Conservation (phyloP, 108 stramenopile species). For the Fragilaria radians region DNA sequence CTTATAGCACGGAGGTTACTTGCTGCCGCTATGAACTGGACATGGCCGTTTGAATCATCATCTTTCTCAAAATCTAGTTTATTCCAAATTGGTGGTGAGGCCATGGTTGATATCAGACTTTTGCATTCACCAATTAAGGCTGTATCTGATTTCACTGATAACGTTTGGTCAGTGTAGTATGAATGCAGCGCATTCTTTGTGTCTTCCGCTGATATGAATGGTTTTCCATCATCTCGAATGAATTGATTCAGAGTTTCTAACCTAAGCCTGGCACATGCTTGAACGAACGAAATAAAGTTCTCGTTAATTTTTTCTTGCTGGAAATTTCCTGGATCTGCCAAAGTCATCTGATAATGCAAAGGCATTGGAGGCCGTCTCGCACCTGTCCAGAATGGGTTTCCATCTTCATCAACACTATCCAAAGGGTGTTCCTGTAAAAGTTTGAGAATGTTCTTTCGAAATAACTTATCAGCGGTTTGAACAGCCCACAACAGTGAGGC, state of each 20-base stretch:
- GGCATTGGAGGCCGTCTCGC: conserved; percentile 58
- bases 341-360: conserved; percentile 21
- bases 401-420: conserved; percentile 92
- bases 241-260: conserved; percentile 43
- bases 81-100: conserved; percentile 11
- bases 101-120: background rate
- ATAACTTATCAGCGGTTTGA: conserved; percentile 37
- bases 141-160: background rate
- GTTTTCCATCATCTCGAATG: background rate
- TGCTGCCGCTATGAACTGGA: conserved; percentile 88
- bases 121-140: background rate
- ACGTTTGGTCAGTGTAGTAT: conserved; percentile 3
- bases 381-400: conserved; percentile 90
- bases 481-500: conserved; percentile 65
- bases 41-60: conserved; percentile 93
- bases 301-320: conserved; percentile 59
- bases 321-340: conserved; percentile 17
- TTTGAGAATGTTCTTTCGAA: conserved; percentile 43
- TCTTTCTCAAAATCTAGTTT: conserved; percentile 92
- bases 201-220: conserved; percentile 11
- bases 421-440: conserved; percentile 78
- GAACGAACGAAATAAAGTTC: conserved; percentile 72
- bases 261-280: conserved; percentile 58
- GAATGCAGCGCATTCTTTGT: conserved; percentile 49
- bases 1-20: conserved; percentile 90